Conservation (phyloP, 2,329 filamentous ascomycete genomes). For the Aspergillus fructus region DNA sequence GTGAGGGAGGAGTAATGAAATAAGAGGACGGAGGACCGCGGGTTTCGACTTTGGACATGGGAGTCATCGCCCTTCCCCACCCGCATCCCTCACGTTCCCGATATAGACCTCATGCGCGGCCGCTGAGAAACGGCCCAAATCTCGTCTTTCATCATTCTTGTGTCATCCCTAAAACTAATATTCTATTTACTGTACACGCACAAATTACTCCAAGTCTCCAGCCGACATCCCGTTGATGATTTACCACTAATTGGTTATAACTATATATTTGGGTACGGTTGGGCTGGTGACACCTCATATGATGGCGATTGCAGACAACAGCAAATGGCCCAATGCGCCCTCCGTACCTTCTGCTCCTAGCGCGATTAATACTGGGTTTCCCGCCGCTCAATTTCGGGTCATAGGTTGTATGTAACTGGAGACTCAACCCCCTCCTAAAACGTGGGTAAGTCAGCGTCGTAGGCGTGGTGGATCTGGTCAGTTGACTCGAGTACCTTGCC, state of each 20-base stretch:
- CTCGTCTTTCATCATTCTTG: neutral
- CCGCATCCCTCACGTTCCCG: neutral
- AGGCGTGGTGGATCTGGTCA: neutral
- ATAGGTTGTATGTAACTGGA: neutral
- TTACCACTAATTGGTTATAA: neutral
- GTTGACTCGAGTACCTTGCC: neutral
- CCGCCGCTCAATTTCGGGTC: neutral
- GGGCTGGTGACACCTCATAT: constrained; percentile 5
- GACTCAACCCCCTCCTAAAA: neutral
- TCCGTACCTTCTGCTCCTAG: neutral
- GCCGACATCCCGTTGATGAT: neutral
- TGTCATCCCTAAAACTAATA: neutral
- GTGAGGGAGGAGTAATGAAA: constrained; percentile 8
- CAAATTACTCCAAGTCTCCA: neutral
- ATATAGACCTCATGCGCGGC: neutral
- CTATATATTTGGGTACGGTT: neutral
- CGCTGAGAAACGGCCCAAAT: neutral
- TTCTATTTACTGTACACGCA: neutral
- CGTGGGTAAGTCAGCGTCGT: neutral
- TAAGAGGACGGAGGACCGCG: neutral
- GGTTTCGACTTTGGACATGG: neutral
- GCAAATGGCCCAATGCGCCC: neutral
- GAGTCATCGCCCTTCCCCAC: constrained; percentile 8
- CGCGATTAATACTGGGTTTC: too few relatives aligned
- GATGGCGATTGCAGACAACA: neutral